Evolutionary conservation across 2,329 filamentous ascomycete genomes (phyloP).

Genomic region (Paraconiothyrium sp.): DNA sequence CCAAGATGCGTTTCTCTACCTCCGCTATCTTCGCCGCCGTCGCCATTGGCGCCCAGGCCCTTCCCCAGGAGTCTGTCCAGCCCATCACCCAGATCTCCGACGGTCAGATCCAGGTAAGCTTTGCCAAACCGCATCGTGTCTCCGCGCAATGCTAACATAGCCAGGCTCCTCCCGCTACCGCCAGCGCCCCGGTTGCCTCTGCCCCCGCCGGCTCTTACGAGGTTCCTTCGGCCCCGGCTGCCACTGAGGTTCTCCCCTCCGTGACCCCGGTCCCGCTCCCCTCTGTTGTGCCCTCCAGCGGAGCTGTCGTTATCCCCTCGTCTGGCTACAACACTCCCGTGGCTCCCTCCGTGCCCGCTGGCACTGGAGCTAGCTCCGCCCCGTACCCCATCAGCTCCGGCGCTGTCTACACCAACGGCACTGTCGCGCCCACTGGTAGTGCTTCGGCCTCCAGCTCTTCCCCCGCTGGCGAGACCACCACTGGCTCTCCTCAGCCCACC

Average conservation of each 20-base stretch:
- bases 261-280: conserved; percentile 15
- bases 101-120: conserved; percentile 47
- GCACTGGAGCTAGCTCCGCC: not conserved
- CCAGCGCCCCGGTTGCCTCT: not conserved
- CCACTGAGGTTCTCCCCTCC: conserved; percentile 12
- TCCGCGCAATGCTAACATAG: conserved; percentile 6
- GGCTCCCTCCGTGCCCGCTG: conserved; percentile 19
- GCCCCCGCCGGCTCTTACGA: conserved; percentile 16
- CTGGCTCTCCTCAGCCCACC: conserved; percentile 3
- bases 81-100: conserved; percentile 51
- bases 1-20: conserved; percentile 46
- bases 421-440: not conserved
- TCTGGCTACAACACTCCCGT: conserved; percentile 2
- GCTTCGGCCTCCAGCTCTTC: not conserved
- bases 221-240: conserved; percentile 2
- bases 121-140: not conserved
- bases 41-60: conserved; percentile 38
- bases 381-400: conserved; percentile 7
- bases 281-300: conserved; percentile 11
- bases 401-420: conserved; percentile 5
- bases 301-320: not conserved
- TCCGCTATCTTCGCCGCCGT: conserved; percentile 38
- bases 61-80: conserved; percentile 34
- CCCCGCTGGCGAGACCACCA: conserved; percentile 5
- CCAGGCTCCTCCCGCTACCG: conserved; percentile 31